These are phyloP conservation scores for Pythium phragmitis DNA, from an alignment of 352 stramenopile species.

Conservation along the genomic window DNA sequence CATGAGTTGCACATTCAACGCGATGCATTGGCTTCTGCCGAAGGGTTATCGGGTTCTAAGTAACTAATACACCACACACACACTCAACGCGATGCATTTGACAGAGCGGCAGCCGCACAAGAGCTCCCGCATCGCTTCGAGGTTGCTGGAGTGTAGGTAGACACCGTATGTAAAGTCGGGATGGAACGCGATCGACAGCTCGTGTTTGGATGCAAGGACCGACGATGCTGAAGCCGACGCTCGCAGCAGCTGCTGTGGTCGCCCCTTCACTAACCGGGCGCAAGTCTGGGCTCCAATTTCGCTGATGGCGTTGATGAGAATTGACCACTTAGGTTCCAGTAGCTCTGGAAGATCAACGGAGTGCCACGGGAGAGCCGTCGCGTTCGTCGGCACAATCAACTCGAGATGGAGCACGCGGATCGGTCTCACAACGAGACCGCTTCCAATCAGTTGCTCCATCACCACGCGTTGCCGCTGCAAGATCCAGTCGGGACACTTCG, in stretches of 20 bases:
- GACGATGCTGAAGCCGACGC: not conserved
- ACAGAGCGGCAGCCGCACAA: not conserved
- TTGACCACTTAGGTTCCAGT: not conserved
- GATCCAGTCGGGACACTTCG: not conserved
- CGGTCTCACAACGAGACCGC: not conserved
- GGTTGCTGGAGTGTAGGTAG: slow-evolving; percentile 1
- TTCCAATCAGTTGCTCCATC: not conserved
- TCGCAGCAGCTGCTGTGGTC: not conserved
- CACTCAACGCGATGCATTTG: not conserved
- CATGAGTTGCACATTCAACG: not conserved
- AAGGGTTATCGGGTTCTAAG: no score
- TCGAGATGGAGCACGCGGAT: slow-evolving; percentile 4
- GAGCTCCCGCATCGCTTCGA: not conserved
- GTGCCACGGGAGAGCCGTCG: not conserved
- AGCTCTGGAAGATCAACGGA: not conserved
- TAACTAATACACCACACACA: no score
- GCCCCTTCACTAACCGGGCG: no score
- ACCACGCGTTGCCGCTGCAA: not conserved
- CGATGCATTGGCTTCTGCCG: no score
- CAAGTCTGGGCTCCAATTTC: not conserved
- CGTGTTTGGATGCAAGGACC: not conserved
- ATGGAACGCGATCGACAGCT: not conserved
- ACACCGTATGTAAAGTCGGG: not conserved
- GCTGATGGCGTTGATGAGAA: not conserved
- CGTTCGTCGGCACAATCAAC: slow-evolving; percentile 4